Evolutionary conservation across 1,284 basidiomycete species (phyloP), one percentile per base, ranked within the genome.

Genomic region (Cryptococcus sp.): DNA sequence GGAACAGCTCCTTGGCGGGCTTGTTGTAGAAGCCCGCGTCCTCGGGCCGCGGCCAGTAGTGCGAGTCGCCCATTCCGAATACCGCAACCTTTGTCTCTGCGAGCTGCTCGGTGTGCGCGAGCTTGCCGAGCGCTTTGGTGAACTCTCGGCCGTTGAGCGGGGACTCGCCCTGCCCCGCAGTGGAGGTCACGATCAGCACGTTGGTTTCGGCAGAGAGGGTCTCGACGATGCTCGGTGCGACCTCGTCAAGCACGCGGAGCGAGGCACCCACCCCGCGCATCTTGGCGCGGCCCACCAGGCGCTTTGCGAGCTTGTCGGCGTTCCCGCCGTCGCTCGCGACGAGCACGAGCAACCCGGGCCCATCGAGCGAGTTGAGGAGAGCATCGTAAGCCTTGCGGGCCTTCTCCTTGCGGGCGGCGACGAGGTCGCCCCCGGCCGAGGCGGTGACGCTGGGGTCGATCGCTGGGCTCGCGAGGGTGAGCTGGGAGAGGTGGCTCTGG

Each of bases 1-100:
- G 79, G 77, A 93, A 87, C 47, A 98, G 83, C 66, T 98, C 95
- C 79, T 92, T 96, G 21, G 86, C 85, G 0, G 96, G 87, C 80
- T 94, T 96, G 83, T 98, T 99, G 82, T 97, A 98, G 78, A 93
- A 98, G 70, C 92, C 88, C 33, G 88, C 88, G 72, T 98, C 95
- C 78, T 98, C 94, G 23, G 91, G 83, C 49, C 96, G 85, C 18
- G 96, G 96, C 95, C 95, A 99, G 80, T 99, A 99, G 79, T 97
- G 94, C 73, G 89, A 94, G 78, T 99, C 95, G 64, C 95, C 95
- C 86, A 99, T 89, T 52, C 82, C 94, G 67, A 98, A 97, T 55
- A 98, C 92, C 56, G 87, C 79, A 73, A 85, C 89, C 68, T 84
- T 86, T 62, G 93, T 79, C 59, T 85, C 85, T 55, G 68, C 70